Conservation (phyloP, 2,329 filamentous ascomycete genomes). For the Sporothrix sp. region DNA sequence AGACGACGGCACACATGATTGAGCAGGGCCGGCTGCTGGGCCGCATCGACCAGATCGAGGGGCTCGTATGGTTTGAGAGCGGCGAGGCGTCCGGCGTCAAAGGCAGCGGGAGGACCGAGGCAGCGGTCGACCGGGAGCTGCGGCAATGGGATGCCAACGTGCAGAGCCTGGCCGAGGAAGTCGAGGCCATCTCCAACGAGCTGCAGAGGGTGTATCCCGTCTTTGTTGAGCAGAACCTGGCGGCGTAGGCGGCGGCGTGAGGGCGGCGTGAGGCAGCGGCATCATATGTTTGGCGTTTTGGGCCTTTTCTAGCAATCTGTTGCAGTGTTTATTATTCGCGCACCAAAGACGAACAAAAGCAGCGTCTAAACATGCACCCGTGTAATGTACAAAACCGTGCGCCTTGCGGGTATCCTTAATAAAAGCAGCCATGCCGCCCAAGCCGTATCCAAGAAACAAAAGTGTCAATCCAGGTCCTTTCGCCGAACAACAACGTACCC, state of each 20-base stretch:
- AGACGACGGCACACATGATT: constrained; percentile 89
- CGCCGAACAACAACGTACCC: constrained; percentile 46
- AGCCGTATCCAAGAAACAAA: background rate
- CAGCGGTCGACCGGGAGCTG: constrained; percentile 58
- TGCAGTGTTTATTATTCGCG: background rate
- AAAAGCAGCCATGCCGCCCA: background rate
- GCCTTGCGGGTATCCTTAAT: constrained; percentile 3
- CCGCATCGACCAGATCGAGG: constrained; percentile 87
- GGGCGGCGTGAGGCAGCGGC: no score
- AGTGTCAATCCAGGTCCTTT: constrained; percentile 38
- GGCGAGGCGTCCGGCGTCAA: constrained; percentile 61
- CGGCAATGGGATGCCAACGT: constrained; percentile 86
- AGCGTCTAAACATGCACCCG: no score
- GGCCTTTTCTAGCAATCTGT: background rate
- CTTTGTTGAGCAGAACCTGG: constrained; percentile 7
- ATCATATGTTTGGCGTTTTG: background rate
- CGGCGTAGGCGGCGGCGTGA: background rate
- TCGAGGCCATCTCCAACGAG: constrained; percentile 74
- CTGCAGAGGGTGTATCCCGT: constrained; percentile 72
- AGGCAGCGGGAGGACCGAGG: constrained; percentile 55
- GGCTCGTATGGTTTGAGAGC: constrained; percentile 75
- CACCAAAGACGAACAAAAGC: no score
- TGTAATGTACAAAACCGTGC: background rate
- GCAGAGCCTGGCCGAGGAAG: constrained; percentile 65
- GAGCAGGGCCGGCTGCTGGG: constrained; percentile 84